Evolutionary conservation across 176 grass and related monocot genomes (phyloP).

Genomic region (Tuctoria greenei): DNA sequence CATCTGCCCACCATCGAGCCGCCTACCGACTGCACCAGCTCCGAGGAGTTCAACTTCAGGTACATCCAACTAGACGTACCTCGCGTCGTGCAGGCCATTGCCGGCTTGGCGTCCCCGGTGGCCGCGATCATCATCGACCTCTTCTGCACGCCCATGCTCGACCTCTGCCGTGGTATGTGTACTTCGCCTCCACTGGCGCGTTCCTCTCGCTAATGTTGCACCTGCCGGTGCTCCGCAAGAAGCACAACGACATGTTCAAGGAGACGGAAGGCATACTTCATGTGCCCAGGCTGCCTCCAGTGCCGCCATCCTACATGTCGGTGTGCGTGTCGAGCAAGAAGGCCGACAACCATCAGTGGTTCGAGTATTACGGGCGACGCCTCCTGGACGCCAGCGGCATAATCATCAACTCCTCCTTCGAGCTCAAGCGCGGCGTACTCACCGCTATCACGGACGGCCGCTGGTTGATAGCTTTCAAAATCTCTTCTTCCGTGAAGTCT

Average conservation of each 20-base stretch:
- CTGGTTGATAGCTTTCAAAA: no score
- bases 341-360: constrained; percentile 42
- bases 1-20: constrained; percentile 28
- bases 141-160: constrained; percentile 39
- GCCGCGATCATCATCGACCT: constrained; percentile 37
- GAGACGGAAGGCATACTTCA: not conserved
- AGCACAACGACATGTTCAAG: not conserved
- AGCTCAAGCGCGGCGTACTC: constrained; percentile 33
- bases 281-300: constrained; percentile 34
- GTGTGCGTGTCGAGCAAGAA: not conserved
- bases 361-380: constrained; percentile 27
- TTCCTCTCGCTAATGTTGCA: constrained; percentile 31
- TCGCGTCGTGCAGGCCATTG: constrained; percentile 15
- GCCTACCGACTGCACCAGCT: not conserved
- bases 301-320: constrained; percentile 21
- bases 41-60: constrained; percentile 15
- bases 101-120: not conserved
- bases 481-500: no score
- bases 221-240: constrained; percentile 16
- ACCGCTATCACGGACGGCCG: no score
- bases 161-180: constrained; percentile 39
- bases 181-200: constrained; percentile 35
- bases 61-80: constrained; percentile 12
- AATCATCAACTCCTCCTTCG: constrained; percentile 36
- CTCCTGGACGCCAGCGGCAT: constrained; percentile 35